These are phyloP conservation scores for Cercospora beticola DNA, from an alignment of 2,329 filamentous ascomycete genomes.

Conservation along the genomic window DNA sequence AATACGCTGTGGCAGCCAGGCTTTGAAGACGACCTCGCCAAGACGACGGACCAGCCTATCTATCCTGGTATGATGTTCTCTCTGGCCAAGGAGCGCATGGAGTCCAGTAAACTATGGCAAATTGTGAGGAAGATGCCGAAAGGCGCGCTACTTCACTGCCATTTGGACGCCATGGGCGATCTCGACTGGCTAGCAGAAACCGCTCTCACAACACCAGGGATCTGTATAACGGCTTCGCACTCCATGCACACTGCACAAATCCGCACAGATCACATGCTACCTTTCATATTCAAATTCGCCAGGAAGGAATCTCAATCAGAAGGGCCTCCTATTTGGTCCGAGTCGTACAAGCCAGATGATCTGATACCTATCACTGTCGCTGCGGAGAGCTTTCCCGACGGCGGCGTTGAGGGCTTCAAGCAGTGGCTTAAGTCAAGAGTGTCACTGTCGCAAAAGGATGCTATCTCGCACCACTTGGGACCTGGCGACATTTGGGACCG, in stretches of 20 bases:
- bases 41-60: constrained; percentile 61
- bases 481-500: constrained; percentile 82
- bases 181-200: constrained; percentile 75
- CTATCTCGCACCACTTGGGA: constrained; percentile 76
- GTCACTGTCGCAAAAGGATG: constrained; percentile 70
- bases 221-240: constrained; percentile 64
- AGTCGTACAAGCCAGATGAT: constrained; percentile 59
- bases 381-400: constrained; percentile 72
- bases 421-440: constrained; percentile 73
- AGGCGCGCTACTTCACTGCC: constrained; percentile 79
- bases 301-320: constrained; percentile 44
- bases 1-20: constrained; percentile 72
- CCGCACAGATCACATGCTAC: constrained; percentile 50
- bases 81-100: constrained; percentile 81
- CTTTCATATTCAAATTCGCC: constrained; percentile 60
- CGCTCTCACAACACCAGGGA: constrained; percentile 68
- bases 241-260: constrained; percentile 57
- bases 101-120: constrained; percentile 78
- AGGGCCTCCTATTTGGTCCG: constrained; percentile 59
- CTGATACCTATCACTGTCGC: constrained; percentile 61
- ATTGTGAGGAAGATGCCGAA: constrained; percentile 88
- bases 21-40: constrained; percentile 68
- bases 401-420: constrained; percentile 70
- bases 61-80: constrained; percentile 94
- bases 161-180: constrained; percentile 89